Evolutionary conservation across 164 flowering plant species (phyloP), one percentile per base, ranked within the genome.

Genomic region (Hamamelis virginiana): DNA sequence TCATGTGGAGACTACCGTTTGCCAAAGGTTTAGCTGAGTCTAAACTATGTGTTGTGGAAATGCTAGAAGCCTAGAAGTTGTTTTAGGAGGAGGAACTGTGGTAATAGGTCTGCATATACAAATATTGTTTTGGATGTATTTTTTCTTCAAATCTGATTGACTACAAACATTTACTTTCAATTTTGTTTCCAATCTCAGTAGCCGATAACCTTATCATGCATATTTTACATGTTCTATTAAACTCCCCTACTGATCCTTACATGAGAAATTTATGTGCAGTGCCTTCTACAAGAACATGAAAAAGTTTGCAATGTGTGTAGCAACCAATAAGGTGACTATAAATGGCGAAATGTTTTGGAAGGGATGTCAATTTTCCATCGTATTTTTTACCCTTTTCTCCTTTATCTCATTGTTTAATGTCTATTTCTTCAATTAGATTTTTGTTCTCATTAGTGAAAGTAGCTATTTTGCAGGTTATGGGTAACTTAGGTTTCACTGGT

Each of bases 281-380:
- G 85, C 86, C 46, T 95, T 92, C 73, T 95, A 95, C 85, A 79
- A 84, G 75, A 95, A 95, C 72, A 87, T 92, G 97, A 91, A 89
- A 76, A 84, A 72, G 80, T 86, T 95, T 80, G 83, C 82, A 55
- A 91, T 86, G 74, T 89, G 97, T 83, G 97, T 92, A 46, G 88
- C 97, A 9, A 85, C 77, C 70, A 91, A 95, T 72, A 86, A 94
- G 96, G 98, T 91, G 51, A 74, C 60, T 72, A 8, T 50, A 22
- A n/a, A 5, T 11, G 22, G 43, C 0, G 8, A 0, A 18, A 22
- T 50, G 8, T 21, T 23, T 22, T 51, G 41, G 63, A 9, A 56
- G 26, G 43, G 43, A 33, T n/a, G n/a, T n/a, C n/a, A n/a, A n/a
- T 33, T 55, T 22, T 55, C 1, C 59, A 27, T 59, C 62, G n/a